phyloP scores from a whole-genome alignment of 2,329 filamentous ascomycete genomes.

The Cercospora sp. region DNA sequence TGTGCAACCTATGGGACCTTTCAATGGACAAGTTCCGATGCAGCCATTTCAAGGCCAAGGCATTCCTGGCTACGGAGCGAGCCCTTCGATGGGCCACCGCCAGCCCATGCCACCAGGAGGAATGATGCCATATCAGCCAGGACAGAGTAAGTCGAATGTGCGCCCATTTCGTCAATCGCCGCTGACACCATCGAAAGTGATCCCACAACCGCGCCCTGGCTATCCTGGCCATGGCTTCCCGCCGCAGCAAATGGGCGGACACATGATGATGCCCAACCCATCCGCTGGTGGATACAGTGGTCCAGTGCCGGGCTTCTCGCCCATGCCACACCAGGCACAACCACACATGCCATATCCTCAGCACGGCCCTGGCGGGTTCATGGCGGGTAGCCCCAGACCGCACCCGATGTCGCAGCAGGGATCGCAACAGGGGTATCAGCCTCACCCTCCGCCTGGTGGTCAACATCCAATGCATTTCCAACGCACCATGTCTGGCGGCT shows the following conservation, averaged over 20 bases:
- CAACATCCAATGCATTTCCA: constrained; percentile 32
- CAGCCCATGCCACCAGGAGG: constrained; percentile 29
- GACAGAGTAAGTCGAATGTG: constrained; percentile 28
- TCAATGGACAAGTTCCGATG: constrained; percentile 54
- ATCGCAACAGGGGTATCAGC: constrained; percentile 77
- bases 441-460: constrained; percentile 28
- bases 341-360: constrained; percentile 53
- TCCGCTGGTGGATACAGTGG: constrained; percentile 70
- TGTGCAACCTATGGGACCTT: constrained; percentile 58
- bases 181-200: constrained; percentile 62
- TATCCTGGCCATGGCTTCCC: constrained; percentile 24
- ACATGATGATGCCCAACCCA: constrained; percentile 79
- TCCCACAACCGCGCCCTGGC: constrained; percentile 39
- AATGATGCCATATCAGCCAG: constrained; percentile 29
- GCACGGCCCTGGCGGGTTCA: constrained; percentile 53
- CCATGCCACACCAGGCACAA: constrained; percentile 65
- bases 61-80: constrained; percentile 68
- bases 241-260: constrained; percentile 57
- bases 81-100: constrained; percentile 59
- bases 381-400: constrained; percentile 79
- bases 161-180: constrained; percentile 50
- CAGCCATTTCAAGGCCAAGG: constrained; percentile 68
- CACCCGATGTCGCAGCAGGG: constrained; percentile 93
- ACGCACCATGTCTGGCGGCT: constrained; percentile 36
- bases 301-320: constrained; percentile 66